Conservation (phyloP, 2,329 filamentous ascomycete genomes). For the Metarhizium album region DNA sequence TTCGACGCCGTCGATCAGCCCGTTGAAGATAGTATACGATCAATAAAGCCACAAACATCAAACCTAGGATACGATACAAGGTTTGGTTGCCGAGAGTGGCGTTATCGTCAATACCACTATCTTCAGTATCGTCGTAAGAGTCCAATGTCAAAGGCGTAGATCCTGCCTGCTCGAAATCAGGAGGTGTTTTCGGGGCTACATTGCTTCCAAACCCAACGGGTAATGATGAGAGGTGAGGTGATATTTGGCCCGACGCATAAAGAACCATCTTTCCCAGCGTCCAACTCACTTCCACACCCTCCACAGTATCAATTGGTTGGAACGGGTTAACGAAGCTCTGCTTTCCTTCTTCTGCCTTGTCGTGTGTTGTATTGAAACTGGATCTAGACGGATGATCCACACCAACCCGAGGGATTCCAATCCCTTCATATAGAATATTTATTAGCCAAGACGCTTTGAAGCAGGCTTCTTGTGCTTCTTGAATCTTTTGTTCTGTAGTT, state of each 20-base stretch:
- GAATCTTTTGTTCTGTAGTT: slow-evolving; percentile 64
- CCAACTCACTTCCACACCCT: slow-evolving; percentile 90
- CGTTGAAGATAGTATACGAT: slow-evolving; percentile 67
- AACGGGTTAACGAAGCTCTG: slow-evolving; percentile 77
- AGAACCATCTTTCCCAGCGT: slow-evolving; percentile 93
- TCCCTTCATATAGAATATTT: slow-evolving; percentile 90
- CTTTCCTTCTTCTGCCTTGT: slow-evolving; percentile 54
- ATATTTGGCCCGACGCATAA: slow-evolving; percentile 83
- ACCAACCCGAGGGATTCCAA: slow-evolving; percentile 79
- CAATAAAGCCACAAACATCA: slow-evolving; percentile 55
- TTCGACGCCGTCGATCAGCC: slow-evolving; percentile 52
- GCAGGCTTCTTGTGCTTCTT: slow-evolving; percentile 76
- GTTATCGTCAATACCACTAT: slow-evolving; percentile 8
- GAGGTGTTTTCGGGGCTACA: slow-evolving; percentile 47
- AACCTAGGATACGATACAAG: not conserved
- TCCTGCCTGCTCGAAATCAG: slow-evolving; percentile 77
- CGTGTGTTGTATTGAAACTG: slow-evolving; percentile 61
- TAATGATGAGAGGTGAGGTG: slow-evolving; percentile 43
- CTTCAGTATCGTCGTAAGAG: slow-evolving; percentile 32
- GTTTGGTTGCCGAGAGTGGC: not conserved
- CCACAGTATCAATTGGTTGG: slow-evolving; percentile 85
- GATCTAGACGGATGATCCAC: slow-evolving; percentile 50
- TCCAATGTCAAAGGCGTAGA: slow-evolving; percentile 31
- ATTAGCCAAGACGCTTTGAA: slow-evolving; percentile 99
- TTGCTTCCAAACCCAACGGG: slow-evolving; percentile 94